phyloP scores from a whole-genome alignment of 139 green algal genomes.

The Chlamydomonas sphaeroides region DNA sequence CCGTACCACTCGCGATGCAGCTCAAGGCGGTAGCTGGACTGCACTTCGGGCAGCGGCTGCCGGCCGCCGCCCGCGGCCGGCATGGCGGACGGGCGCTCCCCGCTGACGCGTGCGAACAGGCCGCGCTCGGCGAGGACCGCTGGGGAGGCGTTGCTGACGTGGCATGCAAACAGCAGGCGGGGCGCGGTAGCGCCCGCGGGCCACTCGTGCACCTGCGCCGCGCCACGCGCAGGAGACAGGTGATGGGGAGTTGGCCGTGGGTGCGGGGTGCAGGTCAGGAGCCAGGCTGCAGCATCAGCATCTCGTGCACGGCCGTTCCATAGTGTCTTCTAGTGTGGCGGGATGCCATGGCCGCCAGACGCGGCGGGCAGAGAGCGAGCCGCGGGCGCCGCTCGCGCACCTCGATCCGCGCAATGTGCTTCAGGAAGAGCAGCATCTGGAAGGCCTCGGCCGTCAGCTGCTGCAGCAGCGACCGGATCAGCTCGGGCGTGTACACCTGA shows the following conservation, averaged over 20 bases:
- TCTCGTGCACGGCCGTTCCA: too few species aligned
- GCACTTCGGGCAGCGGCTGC: conserved; percentile 1
- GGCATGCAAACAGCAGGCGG: conserved; percentile 23
- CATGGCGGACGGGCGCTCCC: conserved; percentile 2
- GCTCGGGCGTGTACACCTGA: conserved; percentile 65
- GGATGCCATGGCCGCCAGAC: too few species aligned
- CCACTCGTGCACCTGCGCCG: conserved; percentile 30
- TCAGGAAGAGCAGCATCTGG: conserved; percentile 75
- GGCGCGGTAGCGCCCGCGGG: not conserved
- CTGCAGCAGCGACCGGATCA: conserved; percentile 63
- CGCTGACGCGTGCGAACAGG: conserved; percentile 52
- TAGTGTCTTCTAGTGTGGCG: too few species aligned
- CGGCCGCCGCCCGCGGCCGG: not conserved
- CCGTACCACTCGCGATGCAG: conserved; percentile 22
- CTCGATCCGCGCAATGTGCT: conserved; percentile 60
- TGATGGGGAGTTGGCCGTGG: not conserved
- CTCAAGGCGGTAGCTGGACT: conserved; percentile 19
- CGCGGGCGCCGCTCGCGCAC: too few species aligned
- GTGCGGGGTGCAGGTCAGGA: too few species aligned
- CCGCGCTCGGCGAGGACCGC: conserved; percentile 32
- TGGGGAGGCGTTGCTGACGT: conserved; percentile 36
- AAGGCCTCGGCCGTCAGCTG: conserved; percentile 61
- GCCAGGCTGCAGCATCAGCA: too few species aligned
- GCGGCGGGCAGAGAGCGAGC: too few species aligned
- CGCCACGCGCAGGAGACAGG: not conserved